Evolutionary conservation across 2,329 filamentous ascomycete genomes (phyloP).

Genomic region (Samsoniella hepiali): DNA sequence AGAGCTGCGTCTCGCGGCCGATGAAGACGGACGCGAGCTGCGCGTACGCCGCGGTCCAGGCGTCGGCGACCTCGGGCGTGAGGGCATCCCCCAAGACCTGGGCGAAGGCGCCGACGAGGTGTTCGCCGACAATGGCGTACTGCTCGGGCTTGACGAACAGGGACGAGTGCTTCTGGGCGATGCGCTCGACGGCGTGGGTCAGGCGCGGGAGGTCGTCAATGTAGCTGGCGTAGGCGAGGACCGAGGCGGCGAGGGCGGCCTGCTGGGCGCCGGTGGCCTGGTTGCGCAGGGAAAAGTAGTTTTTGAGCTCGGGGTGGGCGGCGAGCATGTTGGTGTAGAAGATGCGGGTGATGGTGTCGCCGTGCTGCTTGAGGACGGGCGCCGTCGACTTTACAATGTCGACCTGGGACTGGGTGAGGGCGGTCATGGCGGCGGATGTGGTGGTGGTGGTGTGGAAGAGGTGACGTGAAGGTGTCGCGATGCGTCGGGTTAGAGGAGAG

Average conservation of each 20-base stretch:
- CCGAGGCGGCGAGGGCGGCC: conserved; percentile 63
- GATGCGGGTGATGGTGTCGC: conserved; percentile 63
- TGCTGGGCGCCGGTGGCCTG: conserved; percentile 67
- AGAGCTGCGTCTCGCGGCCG: conserved; percentile 58
- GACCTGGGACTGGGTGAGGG: conserved; percentile 62
- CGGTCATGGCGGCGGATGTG: conserved; percentile 31
- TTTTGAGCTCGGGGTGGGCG: conserved; percentile 62
- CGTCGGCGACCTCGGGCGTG: conserved; percentile 63
- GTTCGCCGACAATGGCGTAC: conserved; percentile 66
- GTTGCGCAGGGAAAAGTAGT: conserved; percentile 68
- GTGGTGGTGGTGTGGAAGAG: conserved; percentile 1
- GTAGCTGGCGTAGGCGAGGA: conserved; percentile 69
- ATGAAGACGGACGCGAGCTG: conserved; percentile 71
- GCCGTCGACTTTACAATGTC: conserved; percentile 73
- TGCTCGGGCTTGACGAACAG: conserved; percentile 67
- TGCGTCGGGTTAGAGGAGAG: not conserved
- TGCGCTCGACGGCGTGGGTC: conserved; percentile 57
- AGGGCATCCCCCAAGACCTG: conserved; percentile 64
- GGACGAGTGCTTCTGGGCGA: conserved; percentile 73
- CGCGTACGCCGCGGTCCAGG: conserved; percentile 70
- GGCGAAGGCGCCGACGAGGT: conserved; percentile 65
- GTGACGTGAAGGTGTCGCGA: not conserved
- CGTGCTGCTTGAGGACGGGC: conserved; percentile 67
- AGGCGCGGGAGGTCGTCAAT: conserved; percentile 67
- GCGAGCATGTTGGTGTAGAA: conserved; percentile 70